These are phyloP conservation scores for Glycine soja DNA, from an alignment of 306 rosid genomes.

Conservation along the genomic window DNA sequence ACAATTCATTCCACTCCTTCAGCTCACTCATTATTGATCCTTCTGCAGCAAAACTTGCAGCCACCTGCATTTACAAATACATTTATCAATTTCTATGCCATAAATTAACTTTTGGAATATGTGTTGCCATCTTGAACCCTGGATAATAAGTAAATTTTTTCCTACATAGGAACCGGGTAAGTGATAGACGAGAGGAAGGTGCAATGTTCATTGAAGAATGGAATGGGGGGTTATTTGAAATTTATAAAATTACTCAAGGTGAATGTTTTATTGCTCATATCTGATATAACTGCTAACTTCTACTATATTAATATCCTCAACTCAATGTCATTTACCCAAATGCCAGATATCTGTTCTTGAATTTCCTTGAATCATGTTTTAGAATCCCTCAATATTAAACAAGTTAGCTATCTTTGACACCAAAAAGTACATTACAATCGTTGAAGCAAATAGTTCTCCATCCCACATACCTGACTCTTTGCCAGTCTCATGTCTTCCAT, in stretches of 20 bases:
- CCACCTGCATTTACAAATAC: slow-evolving; percentile 61
- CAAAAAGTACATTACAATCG: slow-evolving; percentile 5
- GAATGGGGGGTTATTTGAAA: neutral
- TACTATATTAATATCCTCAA: too few relatives aligned
- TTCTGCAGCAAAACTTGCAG: slow-evolving; percentile 88
- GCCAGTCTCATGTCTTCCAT: slow-evolving; percentile 97
- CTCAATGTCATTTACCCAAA: too few relatives aligned
- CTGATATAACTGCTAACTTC: neutral
- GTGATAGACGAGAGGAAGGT: neutral
- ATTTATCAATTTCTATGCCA: slow-evolving; percentile 13
- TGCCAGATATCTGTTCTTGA: slow-evolving; percentile 5
- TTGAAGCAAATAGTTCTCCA: slow-evolving; percentile 8
- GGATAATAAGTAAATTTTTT: neutral
- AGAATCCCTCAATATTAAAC: neutral
- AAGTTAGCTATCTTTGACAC: neutral
- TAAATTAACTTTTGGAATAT: neutral
- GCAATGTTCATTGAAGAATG: neutral
- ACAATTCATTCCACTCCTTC: slow-evolving; percentile 89
- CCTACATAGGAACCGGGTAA: neutral
- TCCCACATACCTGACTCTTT: slow-evolving; percentile 69
- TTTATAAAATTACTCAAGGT: neutral
- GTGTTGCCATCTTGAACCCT: neutral
- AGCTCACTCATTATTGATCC: slow-evolving; percentile 94
- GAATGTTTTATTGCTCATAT: neutral
- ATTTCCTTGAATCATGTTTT: neutral